These are phyloP conservation scores for Phalaenopsis equestris DNA, from an alignment of 106 monocot species.

Conservation along the genomic window DNA sequence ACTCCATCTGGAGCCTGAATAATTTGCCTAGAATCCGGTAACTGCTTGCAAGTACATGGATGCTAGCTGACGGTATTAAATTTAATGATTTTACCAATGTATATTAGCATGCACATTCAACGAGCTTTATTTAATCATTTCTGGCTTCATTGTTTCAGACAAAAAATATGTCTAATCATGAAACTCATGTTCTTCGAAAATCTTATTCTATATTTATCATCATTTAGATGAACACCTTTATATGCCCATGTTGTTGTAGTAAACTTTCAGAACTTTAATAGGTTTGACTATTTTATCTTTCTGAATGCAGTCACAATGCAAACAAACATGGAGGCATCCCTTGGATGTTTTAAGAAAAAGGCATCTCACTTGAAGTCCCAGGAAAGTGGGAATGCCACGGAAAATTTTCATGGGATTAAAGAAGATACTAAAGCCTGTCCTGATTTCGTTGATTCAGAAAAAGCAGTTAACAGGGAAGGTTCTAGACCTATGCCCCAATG, in stretches of 20 bases:
- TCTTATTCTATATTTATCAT: background rate
- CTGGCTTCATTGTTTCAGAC: no score
- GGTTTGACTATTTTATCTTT: conserved; percentile 11
- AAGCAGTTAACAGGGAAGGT: conserved; percentile 17
- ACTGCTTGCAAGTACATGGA: no score
- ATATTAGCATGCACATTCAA: no score
- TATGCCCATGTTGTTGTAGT: background rate
- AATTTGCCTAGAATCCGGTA: no score
- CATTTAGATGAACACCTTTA: background rate
- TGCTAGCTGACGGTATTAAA: no score
- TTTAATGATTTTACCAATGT: no score
- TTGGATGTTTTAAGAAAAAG: conserved; percentile 42
- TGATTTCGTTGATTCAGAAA: conserved; percentile 12
- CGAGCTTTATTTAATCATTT: no score
- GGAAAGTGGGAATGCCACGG: conserved; percentile 27
- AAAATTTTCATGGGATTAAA: conserved; percentile 37
- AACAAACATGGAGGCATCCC: conserved; percentile 43
- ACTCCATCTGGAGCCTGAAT: no score
- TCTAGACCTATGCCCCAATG: conserved; percentile 34
- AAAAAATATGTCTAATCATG: no score
- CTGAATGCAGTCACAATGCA: conserved; percentile 49
- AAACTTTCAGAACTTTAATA: background rate
- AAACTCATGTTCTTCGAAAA: background rate
- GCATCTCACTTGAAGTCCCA: conserved; percentile 25
- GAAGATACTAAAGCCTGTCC: conserved; percentile 20